Evolutionary conservation across 2,329 filamentous ascomycete species (phyloP).

Genomic region (Neospermospora avenae): DNA sequence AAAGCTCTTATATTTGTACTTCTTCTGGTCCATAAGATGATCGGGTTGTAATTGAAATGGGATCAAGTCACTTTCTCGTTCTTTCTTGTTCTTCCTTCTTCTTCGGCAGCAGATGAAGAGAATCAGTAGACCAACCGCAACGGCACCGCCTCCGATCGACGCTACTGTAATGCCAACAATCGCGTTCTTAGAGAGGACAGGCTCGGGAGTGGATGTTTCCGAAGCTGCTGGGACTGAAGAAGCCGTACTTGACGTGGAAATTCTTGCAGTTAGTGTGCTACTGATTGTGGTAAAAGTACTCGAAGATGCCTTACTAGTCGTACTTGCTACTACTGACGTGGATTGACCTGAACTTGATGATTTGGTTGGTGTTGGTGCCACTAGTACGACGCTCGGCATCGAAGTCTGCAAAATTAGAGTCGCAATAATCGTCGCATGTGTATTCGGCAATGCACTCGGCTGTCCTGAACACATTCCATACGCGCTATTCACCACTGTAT

Average conservation of each 20-base stretch:
- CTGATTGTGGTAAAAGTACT: conserved; percentile 11
- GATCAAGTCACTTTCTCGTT: conserved; percentile 34
- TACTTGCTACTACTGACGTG: not conserved
- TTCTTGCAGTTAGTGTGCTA: conserved; percentile 14
- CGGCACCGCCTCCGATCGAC: conserved; percentile 45
- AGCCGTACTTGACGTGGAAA: conserved; percentile 4
- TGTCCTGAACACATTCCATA: conserved; percentile 56
- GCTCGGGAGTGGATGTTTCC: conserved; percentile 19
- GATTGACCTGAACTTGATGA: conserved; percentile 6
- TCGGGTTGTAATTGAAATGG: conserved; percentile 32
- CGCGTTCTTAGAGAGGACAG: conserved; percentile 36
- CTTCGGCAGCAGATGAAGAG: conserved; percentile 37
- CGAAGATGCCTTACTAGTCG: conserved; percentile 3
- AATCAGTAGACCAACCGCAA: conserved; percentile 47
- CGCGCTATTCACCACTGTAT: conserved; percentile 48
- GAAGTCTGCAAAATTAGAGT: conserved; percentile 47
- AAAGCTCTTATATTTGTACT: conserved; percentile 17
- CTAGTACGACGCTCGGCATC: conserved; percentile 37
- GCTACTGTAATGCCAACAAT: conserved; percentile 59
- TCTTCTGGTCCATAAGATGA: conserved; percentile 20
- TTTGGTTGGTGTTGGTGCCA: conserved; percentile 24
- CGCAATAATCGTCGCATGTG: conserved; percentile 55
- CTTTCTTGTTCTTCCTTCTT: conserved; percentile 30
- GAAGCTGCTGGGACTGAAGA: conserved; percentile 19
- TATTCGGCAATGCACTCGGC: conserved; percentile 50